phyloP scores from a whole-genome alignment of 108 stramenopile genomes.

The Cyclotella kingstonii region DNA sequence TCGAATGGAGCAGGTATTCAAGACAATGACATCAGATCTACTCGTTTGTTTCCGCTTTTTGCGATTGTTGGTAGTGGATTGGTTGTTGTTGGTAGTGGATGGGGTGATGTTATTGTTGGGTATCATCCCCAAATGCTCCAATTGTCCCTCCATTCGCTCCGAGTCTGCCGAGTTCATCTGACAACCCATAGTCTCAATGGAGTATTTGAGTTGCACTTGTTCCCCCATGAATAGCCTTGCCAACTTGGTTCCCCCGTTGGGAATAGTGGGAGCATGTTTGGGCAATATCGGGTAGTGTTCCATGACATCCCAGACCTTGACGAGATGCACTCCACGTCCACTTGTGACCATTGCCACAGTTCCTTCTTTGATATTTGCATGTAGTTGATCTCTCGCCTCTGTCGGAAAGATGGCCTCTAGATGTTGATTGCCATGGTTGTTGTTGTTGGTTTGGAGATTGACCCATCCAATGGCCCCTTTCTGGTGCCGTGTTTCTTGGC shows the following conservation, averaged over 20 bases:
- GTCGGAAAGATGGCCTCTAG: constrained; percentile 61
- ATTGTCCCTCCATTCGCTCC: constrained; percentile 94
- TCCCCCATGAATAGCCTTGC: no score
- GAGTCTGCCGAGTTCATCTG: constrained; percentile 98
- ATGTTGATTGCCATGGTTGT: constrained; percentile 58
- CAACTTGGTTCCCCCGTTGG: no score
- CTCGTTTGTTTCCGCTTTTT: constrained; percentile 25
- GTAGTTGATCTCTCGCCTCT: constrained; percentile 36
- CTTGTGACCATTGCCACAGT: constrained; percentile 50
- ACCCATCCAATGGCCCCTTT: constrained; percentile 59
- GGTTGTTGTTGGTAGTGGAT: no score
- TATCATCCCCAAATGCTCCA: constrained; percentile 79
- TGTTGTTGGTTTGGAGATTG: constrained; percentile 7
- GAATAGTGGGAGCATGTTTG: no score
- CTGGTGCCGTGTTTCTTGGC: constrained; percentile 51
- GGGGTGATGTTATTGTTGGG: constrained; percentile 46
- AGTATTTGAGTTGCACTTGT: constrained; percentile 57
- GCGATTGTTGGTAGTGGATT: constrained; percentile 4
- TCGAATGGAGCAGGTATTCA: constrained; percentile 96
- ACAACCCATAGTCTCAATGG: constrained; percentile 91
- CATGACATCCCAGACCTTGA: constrained; percentile 87
- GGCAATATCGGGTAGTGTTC: constrained; percentile 34
- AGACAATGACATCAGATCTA: constrained; percentile 84
- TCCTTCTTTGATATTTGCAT: constrained; percentile 49
- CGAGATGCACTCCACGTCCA: constrained; percentile 68